Base-by-base conservation (phyloP, 208 protist genomes). In the Phytomonas sp. region DNA sequence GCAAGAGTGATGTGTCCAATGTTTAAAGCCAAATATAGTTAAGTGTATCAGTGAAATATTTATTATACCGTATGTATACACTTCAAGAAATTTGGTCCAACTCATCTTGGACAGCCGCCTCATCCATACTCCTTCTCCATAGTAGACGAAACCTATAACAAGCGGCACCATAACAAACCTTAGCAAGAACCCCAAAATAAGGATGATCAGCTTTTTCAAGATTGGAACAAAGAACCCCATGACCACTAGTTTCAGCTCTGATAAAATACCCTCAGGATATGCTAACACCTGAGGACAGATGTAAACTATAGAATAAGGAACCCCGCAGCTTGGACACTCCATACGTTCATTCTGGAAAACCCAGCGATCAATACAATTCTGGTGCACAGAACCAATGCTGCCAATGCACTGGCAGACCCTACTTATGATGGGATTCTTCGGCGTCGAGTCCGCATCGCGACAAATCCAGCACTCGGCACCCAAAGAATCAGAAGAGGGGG, bases 381-480 rank as follows among this genome's bases (percentile, higher is more conserved):
- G 76, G 62, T 93, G 88, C 36, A 91, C 81, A 40, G 68, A 84
- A 0, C 83, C 83, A 66, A 91, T 75, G 23, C 76, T 82, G 7
- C 85, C 85, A 65, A 79, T 75, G 61, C 88, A 93, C 5, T 53
- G 66, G 60, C 88, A 93, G 13, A 84, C 72, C 64, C 76, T 74
- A 30, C 60, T 77, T 32, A 90, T 65, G 23, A 93, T 75, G 7
- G 77, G 84, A 61, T 88, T 83, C 7, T 79, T 70, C 8, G 51
- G n/a, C 1, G 70, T 82, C 28, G 33, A 72, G 40, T 28, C 43
- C 29, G 72, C 43, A 68, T 81, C 82, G 31, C 81, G 83, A 74
- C 87, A 93, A 63, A 93, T 83, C 84, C 84, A 93, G 76, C 87
- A 93, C 53, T 88, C 84, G 33, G 32, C 36, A 31, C 37, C 20